Evolutionary conservation across 306 rosid genomes (phyloP).

Genomic region (Cicer pinnatifidum): DNA sequence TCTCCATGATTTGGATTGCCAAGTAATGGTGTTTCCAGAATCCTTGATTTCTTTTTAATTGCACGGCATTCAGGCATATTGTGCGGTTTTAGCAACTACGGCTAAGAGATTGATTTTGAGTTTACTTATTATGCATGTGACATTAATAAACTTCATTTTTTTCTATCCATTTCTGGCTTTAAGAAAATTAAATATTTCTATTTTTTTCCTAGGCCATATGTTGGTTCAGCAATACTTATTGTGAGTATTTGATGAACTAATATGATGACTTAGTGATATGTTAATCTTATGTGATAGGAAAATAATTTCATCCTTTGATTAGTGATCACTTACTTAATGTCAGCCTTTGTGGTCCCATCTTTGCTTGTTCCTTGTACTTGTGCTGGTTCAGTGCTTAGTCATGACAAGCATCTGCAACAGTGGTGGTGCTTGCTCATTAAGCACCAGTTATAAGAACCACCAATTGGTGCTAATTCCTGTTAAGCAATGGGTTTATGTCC

Average conservation of each 20-base stretch:
- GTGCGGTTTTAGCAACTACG: neutral
- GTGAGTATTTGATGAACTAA: neutral
- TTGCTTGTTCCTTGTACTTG: neutral
- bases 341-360: neutral
- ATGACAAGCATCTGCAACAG: neutral
- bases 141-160: neutral
- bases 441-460: neutral
- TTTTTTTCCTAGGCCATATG: neutral
- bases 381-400: neutral
- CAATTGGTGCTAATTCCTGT: neutral
- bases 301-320: neutral
- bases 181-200: neutral
- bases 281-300: constrained; percentile 3
- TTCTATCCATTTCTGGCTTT: neutral
- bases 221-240: neutral
- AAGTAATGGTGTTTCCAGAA: neutral
- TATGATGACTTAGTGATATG: neutral
- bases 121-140: neutral
- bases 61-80: neutral
- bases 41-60: neutral
- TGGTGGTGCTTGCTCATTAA: neutral
- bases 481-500: neutral
- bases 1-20: neutral
- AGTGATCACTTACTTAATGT: neutral
- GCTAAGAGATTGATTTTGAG: constrained; percentile 2